phyloP scores from a whole-genome alignment of 1,284 basidiomycete genomes.

The Mycena sp. region DNA sequence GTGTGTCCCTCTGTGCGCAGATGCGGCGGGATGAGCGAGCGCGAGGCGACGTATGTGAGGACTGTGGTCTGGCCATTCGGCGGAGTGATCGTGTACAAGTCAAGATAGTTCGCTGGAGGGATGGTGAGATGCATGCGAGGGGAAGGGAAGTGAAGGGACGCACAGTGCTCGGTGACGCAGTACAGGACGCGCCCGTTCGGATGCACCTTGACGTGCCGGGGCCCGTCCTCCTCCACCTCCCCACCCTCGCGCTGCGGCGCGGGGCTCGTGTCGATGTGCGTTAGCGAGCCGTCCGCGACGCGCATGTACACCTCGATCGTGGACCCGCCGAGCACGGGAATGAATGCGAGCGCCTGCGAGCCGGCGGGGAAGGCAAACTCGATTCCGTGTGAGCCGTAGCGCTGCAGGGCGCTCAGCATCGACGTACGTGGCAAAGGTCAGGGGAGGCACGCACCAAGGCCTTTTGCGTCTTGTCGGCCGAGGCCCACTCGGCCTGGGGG shows the following conservation, averaged over 20 bases:
- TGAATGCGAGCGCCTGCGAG: constrained; percentile 46
- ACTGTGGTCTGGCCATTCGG: constrained; percentile 15
- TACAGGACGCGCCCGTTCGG: constrained; percentile 58
- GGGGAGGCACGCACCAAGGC: constrained; percentile 48
- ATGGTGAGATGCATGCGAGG: background rate
- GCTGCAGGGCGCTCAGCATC: constrained; percentile 36
- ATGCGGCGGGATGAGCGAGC: constrained; percentile 48
- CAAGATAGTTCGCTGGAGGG: constrained; percentile 52
- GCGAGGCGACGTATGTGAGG: constrained; percentile 47
- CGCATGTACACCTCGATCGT: constrained; percentile 55
- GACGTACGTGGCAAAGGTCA: background rate
- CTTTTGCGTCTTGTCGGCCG: constrained; percentile 56
- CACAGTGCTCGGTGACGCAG: constrained; percentile 59
- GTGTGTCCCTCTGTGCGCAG: constrained; percentile 12
- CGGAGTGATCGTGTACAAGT: constrained; percentile 50
- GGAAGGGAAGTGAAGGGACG: constrained; percentile 27
- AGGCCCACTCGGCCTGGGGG: constrained; percentile 47
- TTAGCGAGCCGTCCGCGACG: constrained; percentile 44
- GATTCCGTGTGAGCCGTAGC: constrained; percentile 58
- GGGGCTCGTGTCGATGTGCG: constrained; percentile 45
- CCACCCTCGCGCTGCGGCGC: constrained; percentile 44
- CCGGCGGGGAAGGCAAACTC: constrained; percentile 49
- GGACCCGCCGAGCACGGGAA: constrained; percentile 58
- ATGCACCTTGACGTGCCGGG: constrained; percentile 58
- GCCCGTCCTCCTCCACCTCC: constrained; percentile 51